A percentile compares a stretch with the other conserved stretches of the same genome.
Conservation (phyloP, 139 green algal species). For the Mychonastes homosphaera region DNA sequence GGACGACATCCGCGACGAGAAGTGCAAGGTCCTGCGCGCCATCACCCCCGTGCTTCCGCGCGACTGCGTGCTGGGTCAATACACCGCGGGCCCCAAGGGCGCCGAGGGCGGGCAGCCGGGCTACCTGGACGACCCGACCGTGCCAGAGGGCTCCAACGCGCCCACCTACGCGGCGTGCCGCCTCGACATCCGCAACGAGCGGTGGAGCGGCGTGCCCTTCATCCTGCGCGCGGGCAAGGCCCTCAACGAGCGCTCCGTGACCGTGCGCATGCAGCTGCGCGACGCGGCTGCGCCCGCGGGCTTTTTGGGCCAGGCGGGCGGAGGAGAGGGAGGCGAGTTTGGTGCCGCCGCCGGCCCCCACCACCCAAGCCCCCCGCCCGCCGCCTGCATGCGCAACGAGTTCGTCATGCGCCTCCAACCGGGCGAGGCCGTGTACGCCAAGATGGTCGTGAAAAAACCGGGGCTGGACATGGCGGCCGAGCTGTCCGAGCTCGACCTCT, state of each 20-base stretch:
- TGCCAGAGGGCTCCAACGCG: conserved; percentile 60
- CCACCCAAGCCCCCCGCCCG: too few species aligned
- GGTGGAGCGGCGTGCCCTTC: conserved; percentile 82
- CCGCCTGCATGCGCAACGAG: conserved; percentile 89
- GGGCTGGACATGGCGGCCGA: conserved; percentile 63
- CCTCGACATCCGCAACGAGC: conserved; percentile 83
- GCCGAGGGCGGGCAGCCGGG: conserved; percentile 39
- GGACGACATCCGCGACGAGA: conserved; percentile 94
- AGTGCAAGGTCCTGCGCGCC: conserved; percentile 72
- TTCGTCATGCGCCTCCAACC: conserved; percentile 73
- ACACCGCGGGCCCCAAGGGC: conserved; percentile 37
- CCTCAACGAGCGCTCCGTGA: conserved; percentile 13
- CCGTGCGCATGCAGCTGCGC: conserved; percentile 53
- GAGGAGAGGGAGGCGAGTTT: too few species aligned
- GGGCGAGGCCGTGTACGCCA: conserved; percentile 88
- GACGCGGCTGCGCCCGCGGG: conserved; percentile 24
- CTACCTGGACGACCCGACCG: conserved; percentile 85
- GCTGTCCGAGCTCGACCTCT: conserved; percentile 80
- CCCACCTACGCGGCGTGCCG: conserved; percentile 82
- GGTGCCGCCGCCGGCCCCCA: too few species aligned
- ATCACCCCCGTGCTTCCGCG: conserved; percentile 47
- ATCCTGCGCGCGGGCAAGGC: conserved; percentile 93
- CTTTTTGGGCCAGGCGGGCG: conserved; percentile 36
- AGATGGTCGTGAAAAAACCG: conserved; percentile 85
- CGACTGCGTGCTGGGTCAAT: conserved; percentile 85